A percentile compares a stretch with the other conserved stretches of the same genome.
phyloP scores from a whole-genome alignment of 257 asterid genomes.

The Solanum boliviense region DNA sequence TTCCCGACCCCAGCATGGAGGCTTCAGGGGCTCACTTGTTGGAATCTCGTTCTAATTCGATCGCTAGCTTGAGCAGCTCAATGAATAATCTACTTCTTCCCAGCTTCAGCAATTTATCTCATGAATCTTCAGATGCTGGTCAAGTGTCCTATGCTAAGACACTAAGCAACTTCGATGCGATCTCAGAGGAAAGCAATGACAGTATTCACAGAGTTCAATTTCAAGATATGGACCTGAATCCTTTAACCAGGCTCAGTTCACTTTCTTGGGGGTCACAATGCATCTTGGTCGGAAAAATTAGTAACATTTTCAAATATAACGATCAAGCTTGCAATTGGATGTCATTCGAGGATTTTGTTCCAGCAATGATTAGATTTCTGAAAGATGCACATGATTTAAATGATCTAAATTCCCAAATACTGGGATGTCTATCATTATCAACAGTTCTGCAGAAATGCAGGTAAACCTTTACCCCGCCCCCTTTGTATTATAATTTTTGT shows the following conservation, averaged over 20 bases:
- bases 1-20: constrained; percentile 94
- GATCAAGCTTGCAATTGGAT: constrained; percentile 21
- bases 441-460: constrained; percentile 53
- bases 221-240: constrained; percentile 21
- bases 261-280: constrained; percentile 64
- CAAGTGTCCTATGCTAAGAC: constrained; percentile 30
- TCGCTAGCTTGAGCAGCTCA: constrained; percentile 20
- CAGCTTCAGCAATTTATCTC: constrained; percentile 36
- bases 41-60: constrained; percentile 48
- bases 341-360: constrained; percentile 23
- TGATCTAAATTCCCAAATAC: constrained; percentile 56
- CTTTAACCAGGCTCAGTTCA: constrained; percentile 26
- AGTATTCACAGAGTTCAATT: neutral
- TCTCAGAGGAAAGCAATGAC: neutral
- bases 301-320: constrained; percentile 18
- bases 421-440: constrained; percentile 50
- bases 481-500: neutral
- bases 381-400: constrained; percentile 39
- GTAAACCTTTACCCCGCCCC: constrained; percentile 15
- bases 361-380: constrained; percentile 38
- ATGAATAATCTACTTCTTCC: neutral
- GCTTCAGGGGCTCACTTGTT: constrained; percentile 53
- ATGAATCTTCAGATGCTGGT: constrained; percentile 74
- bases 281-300: constrained; percentile 34
- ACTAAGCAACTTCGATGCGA: constrained; percentile 8